A percentile compares a stretch with the other conserved stretches of the same genome.
Evolutionary conservation across 371 early-diverging fungal species (phyloP).

Genomic region (Mucor plumbeus): DNA sequence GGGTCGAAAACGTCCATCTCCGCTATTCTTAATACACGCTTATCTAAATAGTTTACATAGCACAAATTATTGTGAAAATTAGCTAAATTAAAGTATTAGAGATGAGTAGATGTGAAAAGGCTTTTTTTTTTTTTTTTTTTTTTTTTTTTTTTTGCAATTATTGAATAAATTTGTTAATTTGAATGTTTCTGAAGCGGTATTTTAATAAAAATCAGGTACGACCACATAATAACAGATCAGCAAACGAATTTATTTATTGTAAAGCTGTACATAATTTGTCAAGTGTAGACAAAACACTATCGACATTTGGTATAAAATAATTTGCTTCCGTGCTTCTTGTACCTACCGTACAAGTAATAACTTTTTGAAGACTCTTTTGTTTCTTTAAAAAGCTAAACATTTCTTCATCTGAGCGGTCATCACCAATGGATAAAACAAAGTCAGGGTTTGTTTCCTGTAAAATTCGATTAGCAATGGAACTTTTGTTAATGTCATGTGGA

Average conservation of each 20-base stretch:
- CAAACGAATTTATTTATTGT: background rate
- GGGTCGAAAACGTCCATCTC: no score
- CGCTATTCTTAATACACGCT: no score
- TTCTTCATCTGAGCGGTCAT: slow-evolving; percentile 85
- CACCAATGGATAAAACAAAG: slow-evolving; percentile 78
- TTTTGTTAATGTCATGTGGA: slow-evolving; percentile 76
- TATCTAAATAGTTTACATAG: no score
- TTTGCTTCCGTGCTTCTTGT: slow-evolving; percentile 63
- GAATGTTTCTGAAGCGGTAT: no score
- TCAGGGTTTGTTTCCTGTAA: slow-evolving; percentile 64
- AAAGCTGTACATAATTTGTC: slow-evolving; percentile 21
- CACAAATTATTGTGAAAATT: no score
- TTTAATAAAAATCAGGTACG: no score
- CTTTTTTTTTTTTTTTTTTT: no score
- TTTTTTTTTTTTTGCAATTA: no score
- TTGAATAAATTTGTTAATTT: no score
- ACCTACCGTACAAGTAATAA: slow-evolving; percentile 66
- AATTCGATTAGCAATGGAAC: slow-evolving; percentile 60
- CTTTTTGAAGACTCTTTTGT: slow-evolving; percentile 34
- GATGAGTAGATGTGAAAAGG: no score
- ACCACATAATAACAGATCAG: no score
- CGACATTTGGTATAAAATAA: slow-evolving; percentile 60
- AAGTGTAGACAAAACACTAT: slow-evolving; percentile 48
- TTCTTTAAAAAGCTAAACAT: slow-evolving; percentile 78
- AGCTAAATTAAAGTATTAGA: no score